Evolutionary conservation across 2,329 filamentous ascomycete genomes (phyloP), one percentile per base, ranked within the genome.

Genomic region (Pseudogymnoascus sp.): DNA sequence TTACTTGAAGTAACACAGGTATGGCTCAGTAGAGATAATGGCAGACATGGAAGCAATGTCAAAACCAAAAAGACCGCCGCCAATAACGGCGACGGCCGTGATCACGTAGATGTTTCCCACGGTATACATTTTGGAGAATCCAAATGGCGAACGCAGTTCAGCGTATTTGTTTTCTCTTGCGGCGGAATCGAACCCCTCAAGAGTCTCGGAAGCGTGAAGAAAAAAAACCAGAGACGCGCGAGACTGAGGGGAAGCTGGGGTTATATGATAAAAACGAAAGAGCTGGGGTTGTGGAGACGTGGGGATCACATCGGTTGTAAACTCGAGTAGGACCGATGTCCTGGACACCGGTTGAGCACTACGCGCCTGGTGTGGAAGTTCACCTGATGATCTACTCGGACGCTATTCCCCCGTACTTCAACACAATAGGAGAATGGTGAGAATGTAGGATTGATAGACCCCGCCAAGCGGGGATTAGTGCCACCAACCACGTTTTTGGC

Each of bases 1-100:
- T 66, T 71, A 74, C 72, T 79, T 68, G 71, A 83, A 84, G 72
- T 79, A 83, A 1, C 78, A 74, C 61, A 79, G 75, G 67, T 83
- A 84, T 61, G 80, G 75, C 5, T 76, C 65, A 10, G 79, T 79
- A 29, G 78, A 78, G 64, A 83, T 80, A 68, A 83, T 83, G 62
- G 81, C 82, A 13, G 79, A 80, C 78, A 84, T 84, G 62, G 81
- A 83, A 29, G 78, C 79, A 63, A 84, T 82, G 65, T 84, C 82
- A 70, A 84, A 84, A 62, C 65, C 52, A 62, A 65, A 67, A 8
- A 64, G 42, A 37, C 65, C 70, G 60, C 70, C 71, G 29, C 71
- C 71, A 18, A 72, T 67, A 18, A 72, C 71, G 33, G 71, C 65
- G 15, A 71, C 68, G 6, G 71, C 71, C 59, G 70, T 67, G 59